Evolutionary conservation across 306 rosid genomes (phyloP), one percentile per base, ranked within the genome.

Genomic region (Trifolium pratense): DNA sequence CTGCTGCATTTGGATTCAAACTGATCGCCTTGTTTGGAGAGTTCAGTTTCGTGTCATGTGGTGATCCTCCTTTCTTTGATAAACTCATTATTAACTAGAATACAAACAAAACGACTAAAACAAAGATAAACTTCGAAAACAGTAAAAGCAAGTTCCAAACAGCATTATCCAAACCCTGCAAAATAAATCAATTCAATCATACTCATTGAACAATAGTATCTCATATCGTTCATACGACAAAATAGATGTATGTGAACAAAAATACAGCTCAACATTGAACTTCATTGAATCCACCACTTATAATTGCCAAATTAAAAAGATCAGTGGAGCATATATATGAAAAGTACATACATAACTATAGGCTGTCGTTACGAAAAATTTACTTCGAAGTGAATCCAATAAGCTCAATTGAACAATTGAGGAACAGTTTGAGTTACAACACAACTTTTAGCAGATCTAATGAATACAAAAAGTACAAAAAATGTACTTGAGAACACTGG

Each of bases 1-100:
- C 98, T n/a, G 97, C 98, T 5, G 98, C 98, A 89, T 93, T 91
- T 49, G 98, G 98, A 82, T 93, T 93, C 85, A 93, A 80, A 40
- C 79, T 6, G 13, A 86, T 83, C 43, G 68, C 86, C 90, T 88
- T 93, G 82, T 75, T 88, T 48, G 83, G 75, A 56, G 78, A 48
- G 81, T 83, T 81, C 43, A 85, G 76, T 59, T 83, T 88, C 5
- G 86, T 62, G 68, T 91, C 90, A 3, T 72, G 59, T 46, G 72
- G 87, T 79, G 80, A 73, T 73, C 77, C 90, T 70, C 77, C 90
- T 81, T 88, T 89, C 90, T 85, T 86, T 72, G 93, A 84, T 73
- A 91, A 83, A 89, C 84, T 91, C 98, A 93, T 93, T 78, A 88
- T 91, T 91, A 69, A 82, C 84, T 48, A 53, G 71, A 52, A 81